Evolutionary conservation across 371 early-diverging fungal genomes (phyloP).

Genomic region (Umbelopsis sp.): DNA sequence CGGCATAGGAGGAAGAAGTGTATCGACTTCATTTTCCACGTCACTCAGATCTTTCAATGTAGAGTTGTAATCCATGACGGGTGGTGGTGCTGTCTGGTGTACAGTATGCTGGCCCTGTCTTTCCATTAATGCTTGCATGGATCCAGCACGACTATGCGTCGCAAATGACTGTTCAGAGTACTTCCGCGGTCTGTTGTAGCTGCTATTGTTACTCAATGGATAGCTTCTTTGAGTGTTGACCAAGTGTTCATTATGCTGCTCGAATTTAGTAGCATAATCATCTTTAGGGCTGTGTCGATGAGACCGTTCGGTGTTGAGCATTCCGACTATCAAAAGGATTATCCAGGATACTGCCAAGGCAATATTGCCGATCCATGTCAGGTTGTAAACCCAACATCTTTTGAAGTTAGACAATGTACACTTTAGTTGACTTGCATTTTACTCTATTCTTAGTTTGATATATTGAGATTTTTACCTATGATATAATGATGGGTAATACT

Average conservation of each 20-base stretch:
- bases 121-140: constrained; percentile 5
- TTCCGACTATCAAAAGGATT: background rate
- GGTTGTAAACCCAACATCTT: constrained; percentile 11
- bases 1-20: constrained; percentile 14
- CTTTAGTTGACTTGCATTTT: no score
- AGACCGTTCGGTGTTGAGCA: background rate
- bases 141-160: constrained; percentile 7
- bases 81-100: background rate
- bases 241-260: constrained; percentile 10
- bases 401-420: background rate
- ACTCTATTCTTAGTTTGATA: background rate
- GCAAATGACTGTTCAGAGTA: constrained; percentile 2
- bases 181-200: background rate
- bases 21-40: background rate
- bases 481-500: constrained; percentile 37
- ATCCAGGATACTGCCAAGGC: background rate
- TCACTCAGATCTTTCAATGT: background rate
- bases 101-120: background rate
- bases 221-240: background rate
- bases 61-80: background rate
- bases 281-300: background rate
- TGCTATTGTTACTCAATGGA: constrained; percentile 5
- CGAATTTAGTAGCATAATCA: background rate
- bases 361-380: constrained; percentile 13
- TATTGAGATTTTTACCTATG: constrained; percentile 31